phyloP scores from a whole-genome alignment of 2,329 filamentous ascomycete species.

The Thielaviopsis punctulata region DNA sequence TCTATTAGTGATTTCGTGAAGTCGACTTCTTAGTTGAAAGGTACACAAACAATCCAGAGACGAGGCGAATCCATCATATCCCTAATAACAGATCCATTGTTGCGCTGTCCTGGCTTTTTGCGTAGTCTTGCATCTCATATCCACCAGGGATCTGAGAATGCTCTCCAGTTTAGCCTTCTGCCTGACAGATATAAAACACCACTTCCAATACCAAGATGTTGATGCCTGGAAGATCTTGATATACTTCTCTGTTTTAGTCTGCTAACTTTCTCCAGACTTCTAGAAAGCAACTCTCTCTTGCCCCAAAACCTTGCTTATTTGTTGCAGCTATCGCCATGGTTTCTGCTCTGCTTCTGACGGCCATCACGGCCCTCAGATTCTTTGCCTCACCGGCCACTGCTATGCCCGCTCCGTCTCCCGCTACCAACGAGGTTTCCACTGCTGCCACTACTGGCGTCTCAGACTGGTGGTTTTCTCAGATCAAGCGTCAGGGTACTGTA shows the following conservation, averaged over 20 bases:
- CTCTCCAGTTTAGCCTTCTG: background rate
- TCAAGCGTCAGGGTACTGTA: constrained; percentile 50
- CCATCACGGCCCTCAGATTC: constrained; percentile 10
- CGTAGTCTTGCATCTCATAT: background rate
- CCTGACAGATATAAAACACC: background rate
- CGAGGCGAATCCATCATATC: background rate
- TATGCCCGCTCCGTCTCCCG: constrained; percentile 6
- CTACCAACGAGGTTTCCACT: background rate
- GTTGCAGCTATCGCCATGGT: constrained; percentile 4
- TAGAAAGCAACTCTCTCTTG: background rate
- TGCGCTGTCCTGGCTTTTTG: background rate
- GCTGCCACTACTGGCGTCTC: constrained; percentile 18
- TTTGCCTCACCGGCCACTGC: constrained; percentile 8
- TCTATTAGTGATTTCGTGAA: background rate
- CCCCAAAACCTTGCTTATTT: constrained; percentile 1
- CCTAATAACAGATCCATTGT: background rate
- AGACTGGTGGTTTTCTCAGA: constrained; percentile 54
- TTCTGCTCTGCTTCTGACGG: constrained; percentile 10
- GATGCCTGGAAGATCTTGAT: background rate
- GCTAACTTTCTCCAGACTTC: constrained; percentile 1
- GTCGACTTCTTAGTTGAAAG: background rate
- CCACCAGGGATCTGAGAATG: background rate
- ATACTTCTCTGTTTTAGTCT: background rate
- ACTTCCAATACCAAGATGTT: background rate
- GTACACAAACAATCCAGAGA: background rate